phyloP scores from a whole-genome alignment of 371 early-diverging fungal species.

The Basidiobolus meristosporus region DNA sequence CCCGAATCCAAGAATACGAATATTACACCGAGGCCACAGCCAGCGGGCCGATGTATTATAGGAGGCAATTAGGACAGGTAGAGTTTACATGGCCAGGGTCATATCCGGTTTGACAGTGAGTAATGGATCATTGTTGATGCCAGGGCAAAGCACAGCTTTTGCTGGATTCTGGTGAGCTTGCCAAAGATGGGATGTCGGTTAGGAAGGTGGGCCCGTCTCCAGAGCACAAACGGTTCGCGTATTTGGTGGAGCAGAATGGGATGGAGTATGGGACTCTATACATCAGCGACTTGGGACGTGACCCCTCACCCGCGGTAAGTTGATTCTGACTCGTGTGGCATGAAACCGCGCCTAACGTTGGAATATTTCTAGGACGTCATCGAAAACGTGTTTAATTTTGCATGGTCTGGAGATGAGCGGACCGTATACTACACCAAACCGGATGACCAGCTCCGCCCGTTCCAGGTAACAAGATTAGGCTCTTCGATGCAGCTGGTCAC shows the following conservation, averaged over 20 bases:
- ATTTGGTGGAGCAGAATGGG: conserved; percentile 30
- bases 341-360: background rate
- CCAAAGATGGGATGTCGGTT: conserved; percentile 23
- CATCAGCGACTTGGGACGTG: conserved; percentile 20
- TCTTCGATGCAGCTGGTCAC: background rate
- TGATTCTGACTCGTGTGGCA: background rate
- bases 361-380: conserved; percentile 19
- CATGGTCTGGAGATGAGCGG: conserved; percentile 39
- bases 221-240: conserved; percentile 34
- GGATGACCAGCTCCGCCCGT: conserved; percentile 49
- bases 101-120: background rate
- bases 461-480: conserved; percentile 15
- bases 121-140: background rate
- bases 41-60: conserved; percentile 31
- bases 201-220: conserved; percentile 36
- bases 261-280: conserved; percentile 43
- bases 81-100: background rate
- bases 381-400: conserved; percentile 60
- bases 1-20: conserved; percentile 29
- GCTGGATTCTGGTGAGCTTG: conserved; percentile 27
- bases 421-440: conserved; percentile 54
- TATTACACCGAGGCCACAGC: conserved; percentile 34
- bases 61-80: conserved; percentile 26
- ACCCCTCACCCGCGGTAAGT: background rate
- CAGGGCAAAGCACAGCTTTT: conserved; percentile 18